Conservation (phyloP, 768 basidiomycete genomes). For the Hysterangium stoloniferum region DNA sequence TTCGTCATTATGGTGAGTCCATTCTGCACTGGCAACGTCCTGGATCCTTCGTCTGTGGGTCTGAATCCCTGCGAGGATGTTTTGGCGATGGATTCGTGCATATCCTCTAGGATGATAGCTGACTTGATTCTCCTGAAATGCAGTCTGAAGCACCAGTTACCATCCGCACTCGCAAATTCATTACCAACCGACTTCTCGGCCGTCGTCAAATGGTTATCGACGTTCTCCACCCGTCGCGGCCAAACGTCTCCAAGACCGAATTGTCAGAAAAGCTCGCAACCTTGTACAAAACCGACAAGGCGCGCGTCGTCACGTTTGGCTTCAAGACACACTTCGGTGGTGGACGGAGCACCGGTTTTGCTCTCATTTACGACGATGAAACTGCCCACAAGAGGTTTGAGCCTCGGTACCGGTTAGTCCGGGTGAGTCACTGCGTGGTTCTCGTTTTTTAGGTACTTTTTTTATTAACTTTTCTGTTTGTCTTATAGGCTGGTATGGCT, state of each 20-base stretch:
- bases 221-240: constrained; percentile 88
- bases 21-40: not conserved
- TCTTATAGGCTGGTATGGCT: constrained; percentile 51
- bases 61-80: not conserved
- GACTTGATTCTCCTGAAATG: constrained; percentile 18
- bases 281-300: constrained; percentile 90
- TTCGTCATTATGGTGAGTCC: constrained; percentile 18
- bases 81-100: constrained; percentile 26
- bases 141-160: constrained; percentile 88
- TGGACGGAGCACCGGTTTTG: constrained; percentile 95
- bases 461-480: not conserved
- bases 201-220: constrained; percentile 96
- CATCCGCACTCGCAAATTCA: constrained; percentile 97
- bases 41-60: not conserved
- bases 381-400: constrained; percentile 94
- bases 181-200: constrained; percentile 95
- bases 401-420: constrained; percentile 89
- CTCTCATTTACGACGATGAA: constrained; percentile 95
- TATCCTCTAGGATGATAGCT: constrained; percentile 24
- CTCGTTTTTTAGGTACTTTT: not conserved
- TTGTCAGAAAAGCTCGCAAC: constrained; percentile 86
- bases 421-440: constrained; percentile 49
- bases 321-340: constrained; percentile 97
- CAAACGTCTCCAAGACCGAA: constrained; percentile 90
- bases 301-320: constrained; percentile 88